Percentiles rank a stretch among this genome's conserved stretches.
phyloP scores from a whole-genome alignment of 1,284 basidiomycete species.

The Moesziomyces antarcticus region DNA sequence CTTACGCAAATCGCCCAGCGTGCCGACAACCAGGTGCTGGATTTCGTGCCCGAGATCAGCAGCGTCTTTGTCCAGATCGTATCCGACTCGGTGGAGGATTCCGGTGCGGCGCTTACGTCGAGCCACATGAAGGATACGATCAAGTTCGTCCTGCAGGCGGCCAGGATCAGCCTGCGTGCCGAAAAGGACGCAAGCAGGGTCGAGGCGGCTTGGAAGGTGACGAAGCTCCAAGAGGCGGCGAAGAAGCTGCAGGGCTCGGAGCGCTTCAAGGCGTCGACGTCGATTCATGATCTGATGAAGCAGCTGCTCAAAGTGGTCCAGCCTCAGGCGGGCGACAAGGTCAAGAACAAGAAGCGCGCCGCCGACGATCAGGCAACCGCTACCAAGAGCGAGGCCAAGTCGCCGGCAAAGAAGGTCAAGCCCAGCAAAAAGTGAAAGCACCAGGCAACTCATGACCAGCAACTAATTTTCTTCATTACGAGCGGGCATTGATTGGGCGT shows the following conservation, averaged over 20 bases:
- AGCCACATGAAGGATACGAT: constrained; percentile 82
- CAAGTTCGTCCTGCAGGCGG: constrained; percentile 77
- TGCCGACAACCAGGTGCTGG: constrained; percentile 69
- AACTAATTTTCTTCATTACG: neutral
- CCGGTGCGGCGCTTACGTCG: constrained; percentile 71
- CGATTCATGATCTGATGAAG: constrained; percentile 71
- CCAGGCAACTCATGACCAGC: neutral
- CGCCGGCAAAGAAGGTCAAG: constrained; percentile 49
- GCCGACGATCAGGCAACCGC: constrained; percentile 12
- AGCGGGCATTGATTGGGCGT: too few species aligned
- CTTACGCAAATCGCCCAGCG: constrained; percentile 73
- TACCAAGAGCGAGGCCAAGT: neutral
- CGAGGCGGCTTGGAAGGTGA: constrained; percentile 68
- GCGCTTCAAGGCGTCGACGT: constrained; percentile 60
- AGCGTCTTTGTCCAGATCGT: constrained; percentile 72
- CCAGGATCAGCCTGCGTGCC: constrained; percentile 75
- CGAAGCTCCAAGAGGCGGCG: constrained; percentile 30
- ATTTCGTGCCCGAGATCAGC: constrained; percentile 73
- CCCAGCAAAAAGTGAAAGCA: constrained; percentile 17
- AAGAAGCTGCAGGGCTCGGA: constrained; percentile 38
- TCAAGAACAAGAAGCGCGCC: constrained; percentile 36
- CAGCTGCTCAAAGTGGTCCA: constrained; percentile 70
- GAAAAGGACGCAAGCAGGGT: constrained; percentile 19
- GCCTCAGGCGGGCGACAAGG: constrained; percentile 24
- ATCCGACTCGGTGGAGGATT: constrained; percentile 72